These are phyloP conservation scores for Rhynchosporium graminicola DNA, from an alignment of 2,329 filamentous ascomycete species.

Conservation along the genomic window DNA sequence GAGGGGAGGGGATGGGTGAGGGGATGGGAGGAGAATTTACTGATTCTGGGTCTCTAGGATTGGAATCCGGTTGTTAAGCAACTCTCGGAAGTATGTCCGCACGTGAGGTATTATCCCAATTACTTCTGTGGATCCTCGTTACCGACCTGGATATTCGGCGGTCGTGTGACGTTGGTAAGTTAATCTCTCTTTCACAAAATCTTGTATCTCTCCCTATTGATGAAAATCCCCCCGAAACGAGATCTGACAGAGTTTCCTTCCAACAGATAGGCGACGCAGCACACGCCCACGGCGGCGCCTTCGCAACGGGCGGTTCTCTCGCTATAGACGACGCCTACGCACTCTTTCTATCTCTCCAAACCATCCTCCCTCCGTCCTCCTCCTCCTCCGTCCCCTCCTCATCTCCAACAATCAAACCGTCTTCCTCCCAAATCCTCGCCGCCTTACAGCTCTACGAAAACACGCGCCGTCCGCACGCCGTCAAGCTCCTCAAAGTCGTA, in stretches of 20 bases:
- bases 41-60: slow-evolving; percentile 27
- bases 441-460: slow-evolving; percentile 42
- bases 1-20: background rate
- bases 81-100: slow-evolving; percentile 40
- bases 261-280: slow-evolving; percentile 42
- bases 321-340: slow-evolving; percentile 45
- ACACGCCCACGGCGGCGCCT: slow-evolving; percentile 44
- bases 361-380: slow-evolving; percentile 21
- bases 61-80: slow-evolving; percentile 43
- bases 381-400: no score
- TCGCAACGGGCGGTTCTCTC: slow-evolving; percentile 44
- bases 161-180: slow-evolving; percentile 36
- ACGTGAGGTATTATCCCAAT: slow-evolving; percentile 43
- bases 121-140: slow-evolving; percentile 38
- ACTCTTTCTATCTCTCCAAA: slow-evolving; percentile 32
- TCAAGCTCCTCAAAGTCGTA: slow-evolving; percentile 30
- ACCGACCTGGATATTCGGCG: slow-evolving; percentile 38
- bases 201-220: background rate
- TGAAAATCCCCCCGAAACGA: background rate
- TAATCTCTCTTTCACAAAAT: background rate
- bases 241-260: background rate
- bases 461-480: slow-evolving; percentile 42
- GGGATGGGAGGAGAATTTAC: background rate
- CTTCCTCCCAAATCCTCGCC: slow-evolving; percentile 22
- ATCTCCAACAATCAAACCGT: slow-evolving; percentile 23